Percentiles rank a stretch among this genome's conserved stretches.
Conservation (phyloP, 495 filamentous ascomycete genomes). For the Ascobolus immersus region DNA sequence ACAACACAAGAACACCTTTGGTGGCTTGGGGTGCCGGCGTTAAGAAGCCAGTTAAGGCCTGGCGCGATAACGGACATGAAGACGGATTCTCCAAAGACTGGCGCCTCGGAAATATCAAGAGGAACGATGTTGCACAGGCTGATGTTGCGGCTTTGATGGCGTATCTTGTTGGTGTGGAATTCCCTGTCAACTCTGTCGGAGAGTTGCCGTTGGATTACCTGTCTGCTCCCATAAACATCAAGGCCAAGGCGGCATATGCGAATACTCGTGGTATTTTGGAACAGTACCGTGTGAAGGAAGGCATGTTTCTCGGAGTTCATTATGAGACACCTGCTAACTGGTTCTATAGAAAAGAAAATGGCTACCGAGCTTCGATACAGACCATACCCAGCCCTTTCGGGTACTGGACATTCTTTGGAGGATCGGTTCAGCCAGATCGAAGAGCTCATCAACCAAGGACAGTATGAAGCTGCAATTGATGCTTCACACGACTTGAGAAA, state of each 20-base stretch:
- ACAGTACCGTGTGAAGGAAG: conserved; percentile 89
- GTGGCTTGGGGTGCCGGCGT: conserved; percentile 90
- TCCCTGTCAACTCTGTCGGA: conserved; percentile 89
- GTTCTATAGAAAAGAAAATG: conserved; percentile 36
- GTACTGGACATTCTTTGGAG: conserved; percentile 35
- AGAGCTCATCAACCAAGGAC: conserved; percentile 35
- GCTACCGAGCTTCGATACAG: conserved; percentile 46
- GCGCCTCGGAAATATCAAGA: conserved; percentile 50
- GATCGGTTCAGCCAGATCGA: conserved; percentile 42
- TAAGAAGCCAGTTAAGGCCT: conserved; percentile 38
- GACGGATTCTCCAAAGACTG: conserved; percentile 85
- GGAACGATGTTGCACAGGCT: conserved; percentile 82
- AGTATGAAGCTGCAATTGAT: conserved; percentile 48
- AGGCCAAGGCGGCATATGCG: conserved; percentile 61
- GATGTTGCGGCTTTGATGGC: conserved; percentile 95
- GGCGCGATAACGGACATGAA: conserved; percentile 38
- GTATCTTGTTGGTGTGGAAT: conserved; percentile 71
- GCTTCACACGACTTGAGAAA: conserved; percentile 51
- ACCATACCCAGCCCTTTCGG: conserved; percentile 37
- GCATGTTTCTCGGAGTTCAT: conserved; percentile 4
- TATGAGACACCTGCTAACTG: too few species aligned
- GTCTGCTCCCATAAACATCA: conserved; percentile 39
- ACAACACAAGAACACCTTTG: conserved; percentile 86
- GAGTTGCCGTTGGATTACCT: conserved; percentile 71
- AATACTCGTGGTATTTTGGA: conserved; percentile 81